Base-by-base conservation (phyloP, 78 protist genomes). In the Chrysochromulina parva region DNA sequence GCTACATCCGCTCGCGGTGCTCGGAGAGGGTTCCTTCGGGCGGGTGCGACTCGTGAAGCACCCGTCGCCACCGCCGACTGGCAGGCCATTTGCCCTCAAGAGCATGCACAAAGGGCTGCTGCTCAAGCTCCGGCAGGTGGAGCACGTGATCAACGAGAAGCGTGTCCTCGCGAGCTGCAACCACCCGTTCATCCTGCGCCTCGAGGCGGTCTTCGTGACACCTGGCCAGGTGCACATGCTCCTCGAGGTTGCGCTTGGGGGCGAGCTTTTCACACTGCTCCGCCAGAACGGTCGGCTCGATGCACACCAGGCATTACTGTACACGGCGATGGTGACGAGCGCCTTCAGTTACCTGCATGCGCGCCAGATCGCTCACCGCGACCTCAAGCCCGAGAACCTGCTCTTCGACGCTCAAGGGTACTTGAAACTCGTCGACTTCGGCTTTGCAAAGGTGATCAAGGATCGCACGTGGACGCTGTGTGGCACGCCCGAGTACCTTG, bases 141-240 rank as follows among this genome's bases (percentile, higher is more conserved):
- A 88, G 58, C 96, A 94, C n/a, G 48, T 94, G 19, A 3, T 20
- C 17, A 57, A 13, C 13, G 96, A 94, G 80, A 90, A 92, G 82
- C 2, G 5, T 6, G 1, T 92, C 53, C 84, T 94, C n/a, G 0
- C 24, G 84, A 24, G 0, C 10, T 19, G 85, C 50, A 0, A 65
- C 13, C 96, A 94, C 81, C 94, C 94, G 50, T 91, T 91, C n/a
- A 94, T 84, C 59, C 59, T 92, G 73, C 47, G 73, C 9, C 38
- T 66, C 47, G 24, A 24, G 17, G 26, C 7, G 14, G 26, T 38
- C 17, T 66, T 14, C 73, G 11, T 24, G 47, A 38, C 7, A 1
- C 38, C 7, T 14, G 38, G 26, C 24, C 9, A 19, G 73, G 38
- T 66, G 26, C 26, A 66, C 73, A 66, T 66, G 73, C 26, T 66